phyloP scores from a whole-genome alignment of 2,329 filamentous ascomycete genomes.

The Cladosporium sp. region DNA sequence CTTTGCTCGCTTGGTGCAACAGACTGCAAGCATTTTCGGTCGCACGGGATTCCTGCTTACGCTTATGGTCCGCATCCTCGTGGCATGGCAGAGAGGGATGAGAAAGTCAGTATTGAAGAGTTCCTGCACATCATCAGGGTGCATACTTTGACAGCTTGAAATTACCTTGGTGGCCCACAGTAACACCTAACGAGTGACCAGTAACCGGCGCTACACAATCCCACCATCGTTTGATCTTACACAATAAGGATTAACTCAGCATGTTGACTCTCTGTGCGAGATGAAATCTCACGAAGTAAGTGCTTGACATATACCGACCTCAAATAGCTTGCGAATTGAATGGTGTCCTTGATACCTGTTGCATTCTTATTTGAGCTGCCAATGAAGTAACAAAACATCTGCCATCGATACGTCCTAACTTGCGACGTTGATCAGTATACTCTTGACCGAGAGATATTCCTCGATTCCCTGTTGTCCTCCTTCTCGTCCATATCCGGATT shows the following conservation, averaged over 20 bases:
- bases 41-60: constrained; percentile 41
- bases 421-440: constrained; percentile 46
- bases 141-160: constrained; percentile 36
- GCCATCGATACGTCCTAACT: not conserved
- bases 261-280: not conserved
- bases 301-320: no score
- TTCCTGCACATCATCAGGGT: constrained; percentile 36
- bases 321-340: no score
- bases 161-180: constrained; percentile 27
- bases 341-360: no score
- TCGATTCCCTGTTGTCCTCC: constrained; percentile 75
- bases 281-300: not conserved
- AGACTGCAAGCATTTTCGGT: constrained; percentile 45
- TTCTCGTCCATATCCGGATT: constrained; percentile 78
- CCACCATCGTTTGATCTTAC: not conserved
- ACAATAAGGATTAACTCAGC: not conserved
- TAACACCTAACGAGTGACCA: not conserved
- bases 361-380: not conserved
- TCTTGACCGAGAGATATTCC: constrained; percentile 76
- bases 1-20: constrained; percentile 44
- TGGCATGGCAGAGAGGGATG: constrained; percentile 32
- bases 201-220: not conserved
- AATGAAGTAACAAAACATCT: not conserved
- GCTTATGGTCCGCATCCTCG: constrained; percentile 38
- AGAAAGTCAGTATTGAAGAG: constrained; percentile 35